A percentile compares a stretch with the other conserved stretches of the same genome.
Evolutionary conservation across 208 protist genomes (phyloP).

Genomic region (Trypanosoma lewisi): DNA sequence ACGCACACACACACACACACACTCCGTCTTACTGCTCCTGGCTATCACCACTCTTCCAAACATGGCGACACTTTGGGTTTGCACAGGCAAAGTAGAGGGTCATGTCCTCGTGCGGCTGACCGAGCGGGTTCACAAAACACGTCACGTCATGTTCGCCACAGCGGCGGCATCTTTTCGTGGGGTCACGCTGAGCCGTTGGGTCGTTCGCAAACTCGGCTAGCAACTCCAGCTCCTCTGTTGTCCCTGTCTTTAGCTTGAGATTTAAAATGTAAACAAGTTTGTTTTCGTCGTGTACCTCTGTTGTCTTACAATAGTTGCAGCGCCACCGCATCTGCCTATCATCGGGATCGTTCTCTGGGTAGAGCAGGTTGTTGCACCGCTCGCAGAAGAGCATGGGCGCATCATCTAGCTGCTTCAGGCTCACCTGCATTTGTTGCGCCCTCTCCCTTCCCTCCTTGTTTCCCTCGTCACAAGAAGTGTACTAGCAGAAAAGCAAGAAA

Average conservation of each 20-base stretch:
- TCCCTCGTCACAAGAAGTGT: not conserved
- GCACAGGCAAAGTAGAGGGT: slow-evolving; percentile 89
- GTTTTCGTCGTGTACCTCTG: slow-evolving; percentile 71
- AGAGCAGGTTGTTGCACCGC: slow-evolving; percentile 85
- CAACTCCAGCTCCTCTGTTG: slow-evolving; percentile 71
- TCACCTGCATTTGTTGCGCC: slow-evolving; percentile 16
- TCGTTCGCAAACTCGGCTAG: slow-evolving; percentile 87
- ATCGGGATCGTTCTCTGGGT: slow-evolving; percentile 62
- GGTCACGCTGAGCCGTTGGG: slow-evolving; percentile 84
- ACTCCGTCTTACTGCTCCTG: slow-evolving; percentile 35
- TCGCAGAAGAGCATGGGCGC: slow-evolving; percentile 90
- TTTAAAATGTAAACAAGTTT: slow-evolving; percentile 90
- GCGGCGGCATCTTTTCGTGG: slow-evolving; percentile 67
- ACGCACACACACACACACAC: slow-evolving; percentile 14
- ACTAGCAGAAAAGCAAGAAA: slow-evolving; percentile 19
- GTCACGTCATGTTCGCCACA: slow-evolving; percentile 71
- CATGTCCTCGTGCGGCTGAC: slow-evolving; percentile 88
- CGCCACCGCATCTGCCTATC: slow-evolving; percentile 69
- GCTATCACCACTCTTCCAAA: slow-evolving; percentile 77
- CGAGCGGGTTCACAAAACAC: slow-evolving; percentile 90
- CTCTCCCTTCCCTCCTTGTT: not conserved
- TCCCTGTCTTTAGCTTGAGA: slow-evolving; percentile 78
- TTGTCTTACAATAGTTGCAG: slow-evolving; percentile 85
- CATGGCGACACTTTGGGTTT: slow-evolving; percentile 72
- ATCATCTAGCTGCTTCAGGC: slow-evolving; percentile 28